phyloP scores from a whole-genome alignment of 306 rosid genomes.

The Trifolium repens region DNA sequence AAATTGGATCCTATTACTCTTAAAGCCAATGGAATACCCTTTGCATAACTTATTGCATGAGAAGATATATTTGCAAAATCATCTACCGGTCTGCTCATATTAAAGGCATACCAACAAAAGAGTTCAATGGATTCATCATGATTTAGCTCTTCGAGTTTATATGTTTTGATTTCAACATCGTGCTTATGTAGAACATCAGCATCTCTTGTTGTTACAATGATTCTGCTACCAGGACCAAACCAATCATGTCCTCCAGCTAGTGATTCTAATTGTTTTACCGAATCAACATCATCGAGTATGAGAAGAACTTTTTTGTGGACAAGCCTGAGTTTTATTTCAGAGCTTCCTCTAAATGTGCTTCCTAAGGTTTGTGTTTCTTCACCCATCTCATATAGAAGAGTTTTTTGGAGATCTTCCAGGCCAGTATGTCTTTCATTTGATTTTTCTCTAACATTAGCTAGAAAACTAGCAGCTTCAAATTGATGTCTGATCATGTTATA shows the following conservation, averaged over 20 bases:
- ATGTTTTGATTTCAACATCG: neutral
- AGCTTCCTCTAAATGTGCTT: neutral
- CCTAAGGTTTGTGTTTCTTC: neutral
- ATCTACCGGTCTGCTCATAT: neutral
- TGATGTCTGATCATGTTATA: neutral
- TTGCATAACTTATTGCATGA: neutral
- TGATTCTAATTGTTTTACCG: neutral
- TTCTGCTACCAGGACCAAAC: neutral
- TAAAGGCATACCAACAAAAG: neutral
- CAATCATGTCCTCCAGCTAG: neutral
- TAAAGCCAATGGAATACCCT: constrained; percentile 7
- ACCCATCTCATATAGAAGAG: neutral
- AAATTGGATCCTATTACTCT: neutral
- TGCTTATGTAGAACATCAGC: neutral
- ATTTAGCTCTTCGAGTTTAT: neutral
- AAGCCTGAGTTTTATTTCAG: neutral
- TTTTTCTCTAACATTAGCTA: neutral
- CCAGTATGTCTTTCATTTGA: neutral
- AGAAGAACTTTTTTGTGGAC: neutral
- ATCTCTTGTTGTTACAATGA: constrained; percentile 16
- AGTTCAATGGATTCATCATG: neutral
- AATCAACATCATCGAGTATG: neutral
- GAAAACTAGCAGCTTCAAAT: neutral
- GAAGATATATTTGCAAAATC: neutral
- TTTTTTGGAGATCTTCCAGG: neutral